Evolutionary conservation across 345 rosid species (phyloP).

Genomic region (Theobroma cacao): DNA sequence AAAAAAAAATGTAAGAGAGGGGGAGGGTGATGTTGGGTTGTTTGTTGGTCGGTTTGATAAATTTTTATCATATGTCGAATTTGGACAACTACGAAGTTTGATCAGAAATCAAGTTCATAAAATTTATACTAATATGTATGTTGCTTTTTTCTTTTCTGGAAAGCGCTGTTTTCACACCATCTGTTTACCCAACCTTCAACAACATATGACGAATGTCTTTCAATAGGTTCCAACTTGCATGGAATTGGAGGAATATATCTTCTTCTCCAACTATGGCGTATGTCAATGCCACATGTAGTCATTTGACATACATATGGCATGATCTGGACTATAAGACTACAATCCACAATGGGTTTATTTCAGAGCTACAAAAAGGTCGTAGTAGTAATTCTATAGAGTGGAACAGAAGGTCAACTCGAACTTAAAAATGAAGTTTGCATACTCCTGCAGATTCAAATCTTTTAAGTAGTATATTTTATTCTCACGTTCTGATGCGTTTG

Average conservation of each 20-base stretch:
- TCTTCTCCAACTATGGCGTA: too few species aligned
- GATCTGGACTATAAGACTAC: not conserved
- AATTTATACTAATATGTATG: not conserved
- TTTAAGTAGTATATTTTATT: not conserved
- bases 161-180: not conserved
- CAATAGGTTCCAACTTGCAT: not conserved
- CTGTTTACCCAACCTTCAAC: slow-evolving; percentile 9
- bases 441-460: not conserved
- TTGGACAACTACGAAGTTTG: not conserved
- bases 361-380: not conserved
- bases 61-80: too few species aligned
- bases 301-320: too few species aligned
- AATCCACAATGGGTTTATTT: not conserved
- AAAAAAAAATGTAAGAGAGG: too few species aligned
- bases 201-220: not conserved
- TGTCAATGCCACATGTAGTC: not conserved
- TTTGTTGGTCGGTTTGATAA: not conserved
- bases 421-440: not conserved
- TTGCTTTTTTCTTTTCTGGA: not conserved
- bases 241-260: not conserved
- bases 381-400: not conserved
- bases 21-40: not conserved
- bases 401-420: not conserved
- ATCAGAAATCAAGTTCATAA: not conserved
- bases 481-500: not conserved